Evolutionary conservation across 2,329 filamentous ascomycete genomes (phyloP), one percentile per base, ranked within the genome.

Genomic region (Celoporthe dispersa): DNA sequence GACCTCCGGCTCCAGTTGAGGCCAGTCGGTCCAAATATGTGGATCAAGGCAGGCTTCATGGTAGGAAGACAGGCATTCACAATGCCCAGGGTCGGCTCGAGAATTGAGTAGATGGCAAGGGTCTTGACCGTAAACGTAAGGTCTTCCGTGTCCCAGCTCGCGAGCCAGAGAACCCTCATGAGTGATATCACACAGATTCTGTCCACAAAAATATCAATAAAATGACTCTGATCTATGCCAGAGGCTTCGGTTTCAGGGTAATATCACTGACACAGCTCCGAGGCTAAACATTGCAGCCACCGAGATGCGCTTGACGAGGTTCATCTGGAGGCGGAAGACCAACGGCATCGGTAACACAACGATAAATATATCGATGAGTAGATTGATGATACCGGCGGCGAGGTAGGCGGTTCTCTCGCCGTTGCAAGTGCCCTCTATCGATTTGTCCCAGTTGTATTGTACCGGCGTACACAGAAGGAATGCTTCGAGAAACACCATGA

Each of bases 41-140:
- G 37, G 44, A 55, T 19, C 33, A 66, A 25, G 2, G 64, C 64
- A 3, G 64, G 64, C 31, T 39, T 66, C 31, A 66, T 55, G 9
- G 64, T 66, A 1, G 64, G 64, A 4, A 66, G 64, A 28, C 64
- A 66, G 9, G 44, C 19, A 33, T 66, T 66, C 31, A 66, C 64
- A 11, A 66, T 53, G 31, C 64, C 64, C 7, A 66, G 33, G 3
- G 64, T 66, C 7, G 64, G 64, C 22, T 66, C 64, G 9, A 66
- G 64, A 16, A 66, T 22, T 3, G 64, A 39, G 11, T 66, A 66
- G 12, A 59, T 66, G 25, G 31, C 16, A 2, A 51, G 19, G 2
- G 22, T n/a, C 48, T n/a, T n/a, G 6, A 22, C 22, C 1, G 48
- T n/a, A 9, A n/a, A 51, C 22, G 48, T 51, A 7, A 51, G 22